Evolutionary conservation across 208 protist species (phyloP), one percentile per base, ranked within the genome.

Genomic region (Porcisia hertigi): DNA sequence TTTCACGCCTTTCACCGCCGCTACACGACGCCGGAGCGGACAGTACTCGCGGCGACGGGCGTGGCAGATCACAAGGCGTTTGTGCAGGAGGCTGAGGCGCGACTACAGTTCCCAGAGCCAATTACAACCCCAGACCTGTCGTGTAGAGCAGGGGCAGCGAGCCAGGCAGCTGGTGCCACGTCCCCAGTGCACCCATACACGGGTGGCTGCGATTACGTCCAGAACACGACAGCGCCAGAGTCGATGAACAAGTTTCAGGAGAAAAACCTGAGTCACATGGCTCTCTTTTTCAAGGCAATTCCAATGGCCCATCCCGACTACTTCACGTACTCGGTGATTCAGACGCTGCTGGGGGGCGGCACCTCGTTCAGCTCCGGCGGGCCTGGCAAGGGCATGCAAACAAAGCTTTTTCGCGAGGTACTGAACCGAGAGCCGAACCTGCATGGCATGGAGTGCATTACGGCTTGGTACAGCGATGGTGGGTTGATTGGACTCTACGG

Each of bases 331-430:
- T 92, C 89, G 18, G 94, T 98, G 5, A 93, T 96, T 60, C 95
- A 97, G 76, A 94, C 91, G 1, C 73, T 97, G 47, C 84, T 98
- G 23, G 95, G 95, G 34, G 95, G 95, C 52, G 95, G 95, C 34
- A 96, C 89, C 25, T 94, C 93, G 9, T 98, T 98, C 78, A 95
- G 90, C 76, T 94, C 92, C 36, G 95, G 95, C 58, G 95, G 95
- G 14, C 95, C 95, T 64, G 95, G 95, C n/a, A 98, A 98, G 71
- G 95, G 95, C 52, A 97, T 98, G 90, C 92, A 97, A 52, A 96
- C 95, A 55, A 97, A 97, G 77, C 73, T 98, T 18, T 98, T 94
- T 81, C 89, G 95, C 52, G 93, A 98, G 81, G 92, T 97, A 23
- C 81, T 98, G 20, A 93, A 89, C 77, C 84, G 88, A 3, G 89